Conservation (phyloP, 345 rosid genomes). For the Salix caprea region DNA sequence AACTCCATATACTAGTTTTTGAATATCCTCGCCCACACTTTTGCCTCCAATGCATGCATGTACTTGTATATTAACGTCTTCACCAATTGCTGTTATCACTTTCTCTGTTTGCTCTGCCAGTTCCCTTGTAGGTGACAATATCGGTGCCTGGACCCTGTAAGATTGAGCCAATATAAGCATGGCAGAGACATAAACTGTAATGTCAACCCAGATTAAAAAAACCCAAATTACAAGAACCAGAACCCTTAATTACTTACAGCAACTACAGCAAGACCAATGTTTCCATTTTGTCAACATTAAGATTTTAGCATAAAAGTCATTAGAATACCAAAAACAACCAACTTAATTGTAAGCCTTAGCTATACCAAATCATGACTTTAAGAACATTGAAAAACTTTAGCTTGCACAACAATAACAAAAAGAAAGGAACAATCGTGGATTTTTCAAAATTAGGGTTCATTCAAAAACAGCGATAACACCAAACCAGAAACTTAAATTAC, state of each 20-base stretch:
- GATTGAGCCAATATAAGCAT: not conserved
- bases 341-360: not conserved
- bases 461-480: not conserved
- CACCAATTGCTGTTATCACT: constrained; percentile 72
- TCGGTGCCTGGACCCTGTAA: constrained; percentile 87
- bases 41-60: constrained; percentile 92
- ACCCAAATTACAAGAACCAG: not conserved
- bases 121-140: constrained; percentile 93
- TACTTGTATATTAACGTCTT: constrained; percentile 65
- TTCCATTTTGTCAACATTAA: not conserved
- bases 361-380: not conserved
- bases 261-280: not conserved
- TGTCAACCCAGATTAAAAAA: not conserved
- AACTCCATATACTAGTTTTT: constrained; percentile 63
- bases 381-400: not conserved
- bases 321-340: not conserved
- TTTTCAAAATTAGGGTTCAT: not conserved
- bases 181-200: no score
- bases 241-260: not conserved
- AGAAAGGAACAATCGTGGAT: not conserved
- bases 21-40: constrained; percentile 95
- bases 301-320: not conserved
- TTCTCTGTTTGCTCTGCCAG: constrained; percentile 88
- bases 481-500: not conserved
- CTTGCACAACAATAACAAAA: not conserved